Evolutionary conservation across 148 eudicot species (phyloP).

Genomic region (Persicaria maculosa): DNA sequence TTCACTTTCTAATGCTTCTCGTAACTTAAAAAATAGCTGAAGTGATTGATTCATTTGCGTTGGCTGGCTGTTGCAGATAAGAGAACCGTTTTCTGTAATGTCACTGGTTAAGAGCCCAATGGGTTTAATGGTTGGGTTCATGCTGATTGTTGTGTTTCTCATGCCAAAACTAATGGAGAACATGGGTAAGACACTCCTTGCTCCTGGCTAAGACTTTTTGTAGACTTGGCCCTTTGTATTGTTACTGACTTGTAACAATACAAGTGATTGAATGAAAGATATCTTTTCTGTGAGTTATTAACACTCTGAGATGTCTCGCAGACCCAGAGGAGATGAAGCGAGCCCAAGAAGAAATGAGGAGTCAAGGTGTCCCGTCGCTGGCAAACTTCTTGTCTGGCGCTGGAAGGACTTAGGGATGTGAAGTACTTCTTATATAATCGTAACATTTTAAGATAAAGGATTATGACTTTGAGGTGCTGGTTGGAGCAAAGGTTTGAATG

Average conservation of each 20-base stretch:
- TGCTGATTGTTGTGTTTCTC: constrained; percentile 71
- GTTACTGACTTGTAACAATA: too few relatives aligned
- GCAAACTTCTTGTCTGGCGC: background rate
- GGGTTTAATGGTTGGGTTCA: constrained; percentile 37
- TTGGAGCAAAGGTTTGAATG: background rate
- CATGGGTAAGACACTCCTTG: constrained; percentile 52
- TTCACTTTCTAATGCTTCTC: background rate
- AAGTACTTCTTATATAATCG: background rate
- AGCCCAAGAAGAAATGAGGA: constrained; percentile 92
- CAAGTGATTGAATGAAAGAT: too few relatives aligned
- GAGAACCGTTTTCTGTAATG: constrained; percentile 76
- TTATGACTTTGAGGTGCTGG: background rate
- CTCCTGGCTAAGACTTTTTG: background rate
- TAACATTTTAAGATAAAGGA: background rate
- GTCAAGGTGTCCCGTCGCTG: constrained; percentile 48
- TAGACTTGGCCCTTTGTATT: background rate
- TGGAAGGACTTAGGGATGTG: constrained; percentile 1
- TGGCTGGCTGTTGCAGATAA: constrained; percentile 49
- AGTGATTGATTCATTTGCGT: background rate
- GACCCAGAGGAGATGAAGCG: constrained; percentile 87
- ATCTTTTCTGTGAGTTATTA: background rate
- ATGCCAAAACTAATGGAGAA: constrained; percentile 32
- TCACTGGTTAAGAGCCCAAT: constrained; percentile 30
- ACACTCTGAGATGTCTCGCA: constrained; percentile 20
- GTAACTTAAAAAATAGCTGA: background rate